Evolutionary conservation across 495 filamentous ascomycete species (phyloP), one percentile per base, ranked within the genome.

Genomic region (Paragyromitra xinjiangensis): DNA sequence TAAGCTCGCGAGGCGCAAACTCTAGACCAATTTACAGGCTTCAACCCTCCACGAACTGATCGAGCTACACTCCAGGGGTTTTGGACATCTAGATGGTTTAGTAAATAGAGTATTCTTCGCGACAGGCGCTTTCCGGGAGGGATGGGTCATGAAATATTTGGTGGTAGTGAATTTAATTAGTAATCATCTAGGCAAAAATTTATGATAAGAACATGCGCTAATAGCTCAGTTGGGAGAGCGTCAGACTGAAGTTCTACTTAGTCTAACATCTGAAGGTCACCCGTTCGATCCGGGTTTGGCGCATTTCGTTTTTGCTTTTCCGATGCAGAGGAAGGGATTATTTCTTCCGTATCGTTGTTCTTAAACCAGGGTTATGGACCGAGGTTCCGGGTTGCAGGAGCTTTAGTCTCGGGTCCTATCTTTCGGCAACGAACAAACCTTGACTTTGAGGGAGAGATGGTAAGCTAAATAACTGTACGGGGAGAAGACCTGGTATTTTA

Each of bases 191-290:
- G n/a, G 55, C 19, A 12, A 19, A 53, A 53, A 24, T 8, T 53
- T n/a, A 1, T 2, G 4, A 26, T 24, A 40, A 12, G 0, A 55
- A 45, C 42, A 78, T 72, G 77, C 77, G 75, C 77, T 66, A 79
- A 79, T 79, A 79, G 77, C 77, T 79, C 77, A 79, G 77, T 79
- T 79, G 77, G 77, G 77, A 34, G 29, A 34, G 29, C 29, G 29
- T 34, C 29, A 34, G 29, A 34, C 29, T 34, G 29, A 34, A 34
- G 29, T 3, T 0, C 29, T 34, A 3, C 29, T 34, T 34, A 34
- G 29, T 34, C 29, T 34, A 34, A 34, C 4, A 34, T 34, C 29
- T 34, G 29, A 34, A 34, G 29, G 29, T 34, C 29, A 34, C 29
- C 29, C 29, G 29, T 34, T 34, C 29, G 29, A 34, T 34, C 29